Base-by-base conservation (phyloP, 768 basidiomycete genomes). In the Xerocomellus amylosporus region DNA sequence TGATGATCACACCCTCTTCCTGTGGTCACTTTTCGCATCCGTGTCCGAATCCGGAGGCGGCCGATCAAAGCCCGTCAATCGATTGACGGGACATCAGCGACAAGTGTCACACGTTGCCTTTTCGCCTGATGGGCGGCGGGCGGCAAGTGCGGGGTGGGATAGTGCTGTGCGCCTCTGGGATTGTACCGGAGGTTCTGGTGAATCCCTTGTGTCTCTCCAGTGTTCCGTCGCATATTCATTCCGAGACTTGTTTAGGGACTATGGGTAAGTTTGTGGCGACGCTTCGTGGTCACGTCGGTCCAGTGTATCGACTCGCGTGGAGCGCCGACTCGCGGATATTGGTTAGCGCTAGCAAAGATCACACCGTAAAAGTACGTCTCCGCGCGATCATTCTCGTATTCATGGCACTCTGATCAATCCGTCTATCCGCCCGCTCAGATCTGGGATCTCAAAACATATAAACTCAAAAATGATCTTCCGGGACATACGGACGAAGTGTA, bases 401-500 rank as follows among this genome's bases (percentile, higher is more conserved):
- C 14, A 19, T 12, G 5, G 2, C 15, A 22, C 10, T 8, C 30
- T 5, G 22, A 12, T 40, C 12, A 7, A 56, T 15, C 7, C 5
- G 5, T 41, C 9, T 30, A 8, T 42, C 28, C 19, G 14, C 26
- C 20, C 10, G n/a, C 20, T 12, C 55, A 69, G 93, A 86, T 98
- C 22, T 98, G 96, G 96, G 92, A 97, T 70, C 77, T 98, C 51
- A 94, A 92, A 70, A 98, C 93, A 7, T 93, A 91, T 72, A 98
- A 99, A 73, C 84, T 99, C 58, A 90, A 92, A 66, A 85, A 82
- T 8, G 96, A 99, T 70, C 83, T 99, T 17, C 93, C 94, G 0
- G 96, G 96, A 19, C 96, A 99, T 68, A 90, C 89, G 2, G 96
- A 99, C 61, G 96, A 99, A 70, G 95, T 99, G 34, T 98, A 98